These are phyloP conservation scores for Blastomyces emzantsi DNA, from an alignment of 2,329 filamentous ascomycete species.

Conservation along the genomic window DNA sequence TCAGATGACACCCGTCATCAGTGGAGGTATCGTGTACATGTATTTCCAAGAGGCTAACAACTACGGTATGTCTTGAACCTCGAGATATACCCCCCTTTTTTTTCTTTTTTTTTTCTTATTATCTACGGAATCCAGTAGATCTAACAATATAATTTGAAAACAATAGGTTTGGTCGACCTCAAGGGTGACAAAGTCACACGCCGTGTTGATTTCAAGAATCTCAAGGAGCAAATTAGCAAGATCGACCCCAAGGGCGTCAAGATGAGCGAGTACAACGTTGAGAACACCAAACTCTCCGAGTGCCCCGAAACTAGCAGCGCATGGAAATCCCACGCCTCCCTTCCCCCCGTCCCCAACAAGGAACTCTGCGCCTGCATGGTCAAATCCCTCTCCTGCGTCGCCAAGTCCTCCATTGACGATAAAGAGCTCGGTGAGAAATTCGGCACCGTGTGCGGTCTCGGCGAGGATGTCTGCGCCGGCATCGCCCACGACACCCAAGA, in stretches of 20 bases:
- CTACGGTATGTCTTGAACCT: constrained; percentile 53
- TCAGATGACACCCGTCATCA: constrained; percentile 81
- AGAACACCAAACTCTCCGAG: constrained; percentile 55
- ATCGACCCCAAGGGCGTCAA: constrained; percentile 58
- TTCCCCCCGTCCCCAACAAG: constrained; percentile 74
- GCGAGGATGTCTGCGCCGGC: constrained; percentile 31
- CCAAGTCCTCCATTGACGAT: constrained; percentile 48
- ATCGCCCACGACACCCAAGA: constrained; percentile 32
- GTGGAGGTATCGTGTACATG: constrained; percentile 98
- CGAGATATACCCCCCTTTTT: too few species aligned
- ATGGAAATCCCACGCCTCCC: constrained; percentile 61
- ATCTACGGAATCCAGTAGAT: constrained; percentile 9
- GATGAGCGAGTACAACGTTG: constrained; percentile 60
- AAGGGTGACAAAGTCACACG: constrained; percentile 54
- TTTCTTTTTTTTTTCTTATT: too few species aligned
- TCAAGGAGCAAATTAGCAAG: constrained; percentile 60
- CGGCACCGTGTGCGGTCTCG: constrained; percentile 34
- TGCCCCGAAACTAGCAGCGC: constrained; percentile 59
- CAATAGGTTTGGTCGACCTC: constrained; percentile 47
- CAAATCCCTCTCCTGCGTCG: constrained; percentile 60
- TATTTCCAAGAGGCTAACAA: constrained; percentile 89
- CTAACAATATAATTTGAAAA: constrained; percentile 4
- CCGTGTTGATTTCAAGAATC: constrained; percentile 63
- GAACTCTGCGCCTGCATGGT: constrained; percentile 81
- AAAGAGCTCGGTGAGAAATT: constrained; percentile 62